Evolutionary conservation across 1,284 basidiomycete species (phyloP).

Genomic region (Cerioporus squamosus): DNA sequence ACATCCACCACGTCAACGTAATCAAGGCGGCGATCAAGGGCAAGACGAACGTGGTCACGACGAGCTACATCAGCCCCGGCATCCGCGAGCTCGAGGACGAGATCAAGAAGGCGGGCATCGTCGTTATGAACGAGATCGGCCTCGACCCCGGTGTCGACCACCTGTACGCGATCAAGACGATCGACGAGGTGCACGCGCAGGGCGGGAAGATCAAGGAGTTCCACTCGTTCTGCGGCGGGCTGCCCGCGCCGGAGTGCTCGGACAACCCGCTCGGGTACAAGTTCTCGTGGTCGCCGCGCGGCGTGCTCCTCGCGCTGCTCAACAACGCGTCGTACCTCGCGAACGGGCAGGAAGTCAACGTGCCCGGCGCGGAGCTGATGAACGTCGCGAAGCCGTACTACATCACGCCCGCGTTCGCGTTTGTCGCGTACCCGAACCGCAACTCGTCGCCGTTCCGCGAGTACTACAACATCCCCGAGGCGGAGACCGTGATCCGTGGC

Average conservation of each 20-base stretch:
- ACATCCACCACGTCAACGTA: constrained; percentile 90
- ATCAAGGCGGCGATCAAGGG: constrained; percentile 96
- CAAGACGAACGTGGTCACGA: constrained; percentile 96
- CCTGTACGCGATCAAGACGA: constrained; percentile 96
- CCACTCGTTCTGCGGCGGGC: constrained; percentile 96
- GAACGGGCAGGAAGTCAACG: constrained; percentile 64
- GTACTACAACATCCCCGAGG: constrained; percentile 92
- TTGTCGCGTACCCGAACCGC: constrained; percentile 98
- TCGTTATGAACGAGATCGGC: constrained; percentile 98
- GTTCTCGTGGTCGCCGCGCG: constrained; percentile 98
- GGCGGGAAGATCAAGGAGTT: constrained; percentile 98
- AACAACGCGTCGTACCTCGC: constrained; percentile 89
- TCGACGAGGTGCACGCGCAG: constrained; percentile 91
- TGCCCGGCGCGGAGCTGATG: constrained; percentile 84
- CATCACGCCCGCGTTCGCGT: constrained; percentile 94
- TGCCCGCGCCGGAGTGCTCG: constrained; percentile 89
- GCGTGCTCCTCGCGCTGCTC: constrained; percentile 93
- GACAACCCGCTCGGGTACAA: constrained; percentile 99
- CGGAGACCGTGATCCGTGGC: constrained; percentile 90
- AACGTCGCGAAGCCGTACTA: constrained; percentile 89
- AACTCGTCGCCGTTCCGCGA: constrained; percentile 90
- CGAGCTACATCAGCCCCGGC: constrained; percentile 90
- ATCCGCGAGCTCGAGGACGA: constrained; percentile 89
- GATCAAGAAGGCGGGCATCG: constrained; percentile 88
- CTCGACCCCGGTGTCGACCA: constrained; percentile 96